Evolutionary conservation across 768 basidiomycete species (phyloP), one percentile per base, ranked within the genome.

Genomic region (Russula virescens): DNA sequence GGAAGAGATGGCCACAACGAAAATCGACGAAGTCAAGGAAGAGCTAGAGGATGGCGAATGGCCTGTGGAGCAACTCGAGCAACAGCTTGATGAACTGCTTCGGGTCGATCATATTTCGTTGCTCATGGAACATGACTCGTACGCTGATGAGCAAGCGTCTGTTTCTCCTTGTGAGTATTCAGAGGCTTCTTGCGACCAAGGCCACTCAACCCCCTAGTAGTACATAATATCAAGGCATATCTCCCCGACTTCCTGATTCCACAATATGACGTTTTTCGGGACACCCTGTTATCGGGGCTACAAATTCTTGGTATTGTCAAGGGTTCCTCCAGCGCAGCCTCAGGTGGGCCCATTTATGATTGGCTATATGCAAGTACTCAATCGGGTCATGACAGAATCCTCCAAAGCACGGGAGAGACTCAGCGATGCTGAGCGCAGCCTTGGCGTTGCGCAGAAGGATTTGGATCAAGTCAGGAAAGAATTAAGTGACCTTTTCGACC

Each of bases 201-300:
- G 60, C 31, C 55, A 60, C 14, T 60, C 5, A 64, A n/a, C n/a
- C 21, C 45, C 10, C 4, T 59, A n/a, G n/a, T 70, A 97, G 95
- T 94, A 34, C 91, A 88, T 72, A 81, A 91, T 49, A 66, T 93
- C 38, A 78, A 86, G 26, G 80, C 88, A 19, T 98, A 98, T 75
- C 79, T 98, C 45, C 96, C 96, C 2, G 94, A 96, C 59, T 78
- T 83, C 9, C 66, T 93, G 19, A 70, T 90, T 43, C 89, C 91
- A 0, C 78, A 81, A 45, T 98, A 88, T 73, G 84, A 93, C 62
- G 77, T 79, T 25, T 72, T 89, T 68, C 85, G 85, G 40, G 81
- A 86, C 51, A 72, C 75, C 0, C 57, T 93, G 5, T 69, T 88
- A 45, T 81, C 82, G 5, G 84, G 81, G 81, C 75, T 98, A 61